A percentile compares a stretch with the other conserved stretches of the same genome.
Evolutionary conservation across 1,284 basidiomycete genomes (phyloP).

Genomic region (Ustilago trichophora): DNA sequence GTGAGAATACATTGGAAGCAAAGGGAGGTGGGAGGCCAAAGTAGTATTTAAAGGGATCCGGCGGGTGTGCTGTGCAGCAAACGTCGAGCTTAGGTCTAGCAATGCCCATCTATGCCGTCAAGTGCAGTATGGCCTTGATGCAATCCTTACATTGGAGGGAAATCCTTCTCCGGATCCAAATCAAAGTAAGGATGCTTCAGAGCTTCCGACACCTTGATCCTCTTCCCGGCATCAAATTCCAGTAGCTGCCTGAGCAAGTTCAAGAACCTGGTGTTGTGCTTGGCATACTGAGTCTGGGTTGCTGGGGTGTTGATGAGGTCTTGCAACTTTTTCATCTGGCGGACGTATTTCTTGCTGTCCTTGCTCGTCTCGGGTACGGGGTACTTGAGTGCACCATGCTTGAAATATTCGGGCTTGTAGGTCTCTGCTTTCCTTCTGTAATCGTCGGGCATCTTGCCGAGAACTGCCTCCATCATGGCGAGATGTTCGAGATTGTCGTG

Average conservation of each 20-base stretch:
- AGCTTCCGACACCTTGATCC: constrained; percentile 62
- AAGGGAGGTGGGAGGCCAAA: too few relatives aligned
- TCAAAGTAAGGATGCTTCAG: constrained; percentile 64
- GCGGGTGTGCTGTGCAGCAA: too few relatives aligned
- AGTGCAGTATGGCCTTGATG: not conserved
- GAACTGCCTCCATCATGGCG: constrained; percentile 99
- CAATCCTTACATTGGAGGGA: constrained; percentile 39
- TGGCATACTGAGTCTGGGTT: constrained; percentile 39
- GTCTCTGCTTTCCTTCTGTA: constrained; percentile 71
- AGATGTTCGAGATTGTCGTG: constrained; percentile 99
- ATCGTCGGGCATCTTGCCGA: constrained; percentile 92
- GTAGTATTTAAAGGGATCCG: too few relatives aligned
- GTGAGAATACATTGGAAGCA: too few relatives aligned
- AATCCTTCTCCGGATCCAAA: constrained; percentile 53
- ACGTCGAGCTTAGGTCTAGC: too few relatives aligned
- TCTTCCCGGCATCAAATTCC: constrained; percentile 85
- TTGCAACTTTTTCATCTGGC: constrained; percentile 82
- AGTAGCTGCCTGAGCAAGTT: constrained; percentile 87
- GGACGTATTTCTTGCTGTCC: constrained; percentile 92
- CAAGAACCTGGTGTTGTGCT: constrained; percentile 78
- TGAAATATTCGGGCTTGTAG: constrained; percentile 91
- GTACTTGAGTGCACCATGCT: constrained; percentile 85
- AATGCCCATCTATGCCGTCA: too few relatives aligned
- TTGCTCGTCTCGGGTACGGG: constrained; percentile 85
- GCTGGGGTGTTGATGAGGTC: constrained; percentile 76